These are phyloP conservation scores for Pseudogymnoascus pannorum DNA, from an alignment of 2,329 filamentous ascomycete species.

Conservation along the genomic window DNA sequence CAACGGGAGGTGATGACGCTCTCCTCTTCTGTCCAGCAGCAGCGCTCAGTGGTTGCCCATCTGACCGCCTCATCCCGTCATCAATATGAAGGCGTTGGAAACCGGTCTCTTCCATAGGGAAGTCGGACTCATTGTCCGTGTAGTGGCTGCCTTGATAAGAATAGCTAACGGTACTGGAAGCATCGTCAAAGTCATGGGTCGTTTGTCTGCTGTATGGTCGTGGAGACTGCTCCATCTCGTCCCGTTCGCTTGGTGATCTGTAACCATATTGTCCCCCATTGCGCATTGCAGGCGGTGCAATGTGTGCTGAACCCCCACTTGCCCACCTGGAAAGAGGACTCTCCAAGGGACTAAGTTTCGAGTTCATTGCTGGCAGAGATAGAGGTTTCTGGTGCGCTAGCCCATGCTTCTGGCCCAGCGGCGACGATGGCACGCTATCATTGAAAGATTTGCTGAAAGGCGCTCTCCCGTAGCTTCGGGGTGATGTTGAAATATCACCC, in stretches of 20 bases:
- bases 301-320: constrained; percentile 24
- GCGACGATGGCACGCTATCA: constrained; percentile 29
- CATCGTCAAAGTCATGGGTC: constrained; percentile 38
- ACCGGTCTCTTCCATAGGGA: constrained; percentile 45
- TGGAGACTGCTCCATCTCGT: constrained; percentile 26
- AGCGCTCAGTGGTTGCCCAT: constrained; percentile 24
- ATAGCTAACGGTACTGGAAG: constrained; percentile 39
- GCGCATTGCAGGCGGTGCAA: constrained; percentile 24
- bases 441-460: constrained; percentile 26
- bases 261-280: constrained; percentile 23
- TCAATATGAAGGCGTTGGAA: constrained; percentile 45
- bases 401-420: constrained; percentile 24
- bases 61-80: constrained; percentile 34
- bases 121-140: constrained; percentile 33
- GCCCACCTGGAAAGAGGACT: constrained; percentile 27
- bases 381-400: constrained; percentile 28
- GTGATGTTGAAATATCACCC: constrained; percentile 28
- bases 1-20: constrained; percentile 55
- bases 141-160: constrained; percentile 53
- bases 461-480: constrained; percentile 23
- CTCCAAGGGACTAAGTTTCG: constrained; percentile 24
- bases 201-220: constrained; percentile 27
- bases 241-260: constrained; percentile 25
- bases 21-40: constrained; percentile 54
- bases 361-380: constrained; percentile 27